These are phyloP conservation scores for Hordeum pubiflorum DNA, from an alignment of 202 grass and related monocot species.

Conservation along the genomic window DNA sequence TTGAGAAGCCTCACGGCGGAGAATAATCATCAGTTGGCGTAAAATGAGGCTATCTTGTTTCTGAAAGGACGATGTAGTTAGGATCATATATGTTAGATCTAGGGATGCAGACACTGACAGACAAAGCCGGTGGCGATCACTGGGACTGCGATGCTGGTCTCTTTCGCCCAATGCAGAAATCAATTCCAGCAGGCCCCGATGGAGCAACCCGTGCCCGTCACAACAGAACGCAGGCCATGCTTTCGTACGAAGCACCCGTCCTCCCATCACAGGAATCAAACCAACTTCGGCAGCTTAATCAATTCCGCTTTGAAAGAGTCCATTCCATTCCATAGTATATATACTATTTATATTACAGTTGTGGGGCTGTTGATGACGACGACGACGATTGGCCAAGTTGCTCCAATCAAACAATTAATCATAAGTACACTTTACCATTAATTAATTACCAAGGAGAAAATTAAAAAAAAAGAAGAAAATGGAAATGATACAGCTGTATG, in stretches of 20 bases:
- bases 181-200: background rate
- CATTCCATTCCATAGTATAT: background rate
- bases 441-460: background rate
- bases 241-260: background rate
- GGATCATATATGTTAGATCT: background rate
- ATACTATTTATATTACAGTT: slow-evolving; percentile 23
- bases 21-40: background rate
- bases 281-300: slow-evolving; percentile 38
- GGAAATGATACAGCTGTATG: background rate
- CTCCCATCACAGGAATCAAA: slow-evolving; percentile 8
- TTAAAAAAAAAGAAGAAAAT: background rate
- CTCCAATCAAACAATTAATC: slow-evolving; percentile 32
- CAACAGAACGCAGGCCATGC: background rate
- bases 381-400: background rate
- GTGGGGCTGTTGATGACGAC: background rate
- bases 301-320: slow-evolving; percentile 20
- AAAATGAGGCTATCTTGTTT: background rate
- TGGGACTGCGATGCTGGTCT: background rate
- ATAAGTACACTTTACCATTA: slow-evolving; percentile 23
- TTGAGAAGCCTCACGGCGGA: background rate
- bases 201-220: background rate
- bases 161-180: background rate
- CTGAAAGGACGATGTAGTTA: background rate
- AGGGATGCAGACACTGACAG: background rate
- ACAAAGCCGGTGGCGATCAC: background rate